Evolutionary conservation across 257 asterid genomes (phyloP).

Genomic region (Capsicum rhomboideum): DNA sequence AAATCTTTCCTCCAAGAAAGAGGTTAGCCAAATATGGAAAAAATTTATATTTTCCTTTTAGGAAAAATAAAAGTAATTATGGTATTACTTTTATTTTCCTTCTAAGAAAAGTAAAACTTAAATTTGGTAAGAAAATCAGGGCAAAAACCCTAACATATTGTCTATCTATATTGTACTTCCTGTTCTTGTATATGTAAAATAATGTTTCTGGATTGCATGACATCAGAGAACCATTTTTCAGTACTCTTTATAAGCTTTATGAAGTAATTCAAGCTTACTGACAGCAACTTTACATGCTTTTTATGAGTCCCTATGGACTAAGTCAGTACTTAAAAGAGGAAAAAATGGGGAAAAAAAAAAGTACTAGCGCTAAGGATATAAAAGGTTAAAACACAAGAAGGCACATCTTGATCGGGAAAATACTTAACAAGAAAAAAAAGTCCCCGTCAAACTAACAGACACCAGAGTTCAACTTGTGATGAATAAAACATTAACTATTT

Average conservation of each 20-base stretch:
- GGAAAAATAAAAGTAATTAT: too few species aligned
- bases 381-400: neutral
- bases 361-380: neutral
- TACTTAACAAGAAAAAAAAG: neutral
- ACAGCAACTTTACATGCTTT: too few species aligned
- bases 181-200: neutral
- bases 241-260: neutral
- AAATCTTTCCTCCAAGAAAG: too few species aligned
- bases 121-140: too few species aligned
- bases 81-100: too few species aligned
- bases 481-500: neutral
- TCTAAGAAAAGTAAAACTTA: too few species aligned
- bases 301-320: too few species aligned
- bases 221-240: neutral
- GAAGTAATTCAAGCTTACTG: neutral
- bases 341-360: too few species aligned
- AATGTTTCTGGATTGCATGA: neutral
- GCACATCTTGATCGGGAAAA: neutral
- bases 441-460: neutral
- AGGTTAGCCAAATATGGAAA: too few species aligned
- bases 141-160: too few species aligned
- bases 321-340: too few species aligned
- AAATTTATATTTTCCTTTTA: too few species aligned
- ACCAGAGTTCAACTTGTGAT: neutral
- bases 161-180: neutral